A percentile compares a stretch with the other conserved stretches of the same genome.
Evolutionary conservation across 1,284 basidiomycete species (phyloP).

Genomic region (Athelia sp.): DNA sequence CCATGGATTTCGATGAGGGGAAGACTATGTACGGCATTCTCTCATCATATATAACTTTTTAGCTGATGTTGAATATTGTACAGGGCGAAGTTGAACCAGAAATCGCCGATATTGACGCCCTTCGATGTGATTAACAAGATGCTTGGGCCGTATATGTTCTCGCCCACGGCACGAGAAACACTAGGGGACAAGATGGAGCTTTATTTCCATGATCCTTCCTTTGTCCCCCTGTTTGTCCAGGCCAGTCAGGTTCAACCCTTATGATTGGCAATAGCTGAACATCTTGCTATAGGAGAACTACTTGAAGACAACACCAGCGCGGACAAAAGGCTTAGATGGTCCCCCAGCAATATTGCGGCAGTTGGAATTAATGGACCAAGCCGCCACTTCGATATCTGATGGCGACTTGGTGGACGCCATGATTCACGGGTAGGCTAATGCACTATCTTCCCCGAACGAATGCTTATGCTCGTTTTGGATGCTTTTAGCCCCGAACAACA

Average conservation of each 20-base stretch:
- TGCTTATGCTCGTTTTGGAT: constrained; percentile 2
- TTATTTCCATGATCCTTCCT: constrained; percentile 95
- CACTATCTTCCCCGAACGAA: not conserved
- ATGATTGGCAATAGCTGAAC: not conserved
- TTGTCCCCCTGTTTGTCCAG: constrained; percentile 94
- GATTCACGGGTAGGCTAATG: constrained; percentile 76
- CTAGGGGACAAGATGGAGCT: constrained; percentile 92
- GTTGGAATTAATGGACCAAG: constrained; percentile 81
- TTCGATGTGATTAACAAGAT: constrained; percentile 87
- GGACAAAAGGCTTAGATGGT: constrained; percentile 52
- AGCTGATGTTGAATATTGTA: not conserved
- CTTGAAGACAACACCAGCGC: constrained; percentile 74
- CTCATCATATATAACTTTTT: not conserved
- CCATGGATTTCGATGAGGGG: constrained; percentile 88
- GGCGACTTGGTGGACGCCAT: constrained; percentile 92
- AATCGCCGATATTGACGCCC: constrained; percentile 86
- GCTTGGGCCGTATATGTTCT: constrained; percentile 87
- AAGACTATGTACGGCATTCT: constrained; percentile 69
- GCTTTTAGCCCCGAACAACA: constrained; percentile 92
- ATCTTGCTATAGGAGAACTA: constrained; percentile 75
- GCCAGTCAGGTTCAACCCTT: constrained; percentile 31
- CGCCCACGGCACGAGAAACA: constrained; percentile 73
- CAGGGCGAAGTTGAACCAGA: constrained; percentile 88
- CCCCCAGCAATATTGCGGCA: constrained; percentile 66
- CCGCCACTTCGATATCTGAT: constrained; percentile 90